Evolutionary conservation across 2,329 filamentous ascomycete genomes (phyloP), one percentile per base, ranked within the genome.

Genomic region (Arachnopeziza araneosa): DNA sequence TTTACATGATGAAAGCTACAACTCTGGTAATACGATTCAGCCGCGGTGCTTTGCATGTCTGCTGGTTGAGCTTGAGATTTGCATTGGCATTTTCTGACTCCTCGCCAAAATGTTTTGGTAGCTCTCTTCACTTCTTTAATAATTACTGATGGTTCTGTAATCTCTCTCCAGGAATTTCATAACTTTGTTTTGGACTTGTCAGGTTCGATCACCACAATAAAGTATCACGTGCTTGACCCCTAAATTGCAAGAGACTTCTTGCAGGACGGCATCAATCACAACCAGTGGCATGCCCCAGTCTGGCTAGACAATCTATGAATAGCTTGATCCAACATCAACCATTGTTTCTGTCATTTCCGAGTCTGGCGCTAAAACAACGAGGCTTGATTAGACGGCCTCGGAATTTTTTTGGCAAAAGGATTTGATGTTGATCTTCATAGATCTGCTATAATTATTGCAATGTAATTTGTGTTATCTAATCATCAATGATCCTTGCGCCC

Each of bases 11-110:
- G 68, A 76, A 61, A 71, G 63, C 17, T 54, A 66, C 62, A 71
- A 67, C 73, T 77, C 75, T 77, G 76, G 76, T 82, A 83, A 82
- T 75, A 79, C 74, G 75, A 83, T 73, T 76, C 76, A 82, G 73
- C 80, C 79, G 77, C 75, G 68, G 63, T 73, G 67, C 67, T 66
- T 65, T 52, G 62, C 66, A 69, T 44, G 36, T 44, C 66, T 68
- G 65, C 74, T 77, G 79, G 80, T 80, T 76, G 77, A 76, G 74
- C 70, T 72, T 80, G 80, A 77, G 72, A 62, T 55, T 54, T 36
- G 23, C 24, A 48, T 63, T 66, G 62, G 64, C 60, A 64, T 60
- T 59, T 30, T 66, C 57, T 61, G 61, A 65, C 56, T 26, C 54
- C 26, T 24, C 36, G n/a, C 22, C 24, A 23, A 10, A 44, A 12